phyloP scores from a whole-genome alignment of 495 filamentous ascomycete species.

The Penicillium parvum region DNA sequence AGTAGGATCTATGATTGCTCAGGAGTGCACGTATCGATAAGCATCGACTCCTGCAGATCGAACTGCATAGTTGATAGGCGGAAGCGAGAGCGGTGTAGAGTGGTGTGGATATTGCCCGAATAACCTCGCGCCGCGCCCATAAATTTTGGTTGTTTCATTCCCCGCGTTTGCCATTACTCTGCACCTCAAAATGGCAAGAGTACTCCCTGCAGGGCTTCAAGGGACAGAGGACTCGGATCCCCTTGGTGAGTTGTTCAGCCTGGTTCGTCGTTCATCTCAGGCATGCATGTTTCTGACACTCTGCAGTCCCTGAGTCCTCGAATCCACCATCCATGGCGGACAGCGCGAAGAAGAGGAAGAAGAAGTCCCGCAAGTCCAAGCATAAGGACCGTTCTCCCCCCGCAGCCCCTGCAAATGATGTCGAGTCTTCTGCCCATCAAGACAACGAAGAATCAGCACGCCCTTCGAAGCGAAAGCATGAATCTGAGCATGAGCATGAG shows the following conservation, averaged over 20 bases:
- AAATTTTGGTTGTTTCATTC: conserved; percentile 11
- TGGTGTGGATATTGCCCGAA: too few relatives aligned
- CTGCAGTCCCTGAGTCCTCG: not conserved
- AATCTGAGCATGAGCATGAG: conserved; percentile 10
- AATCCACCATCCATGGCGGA: not conserved
- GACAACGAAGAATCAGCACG: conserved; percentile 2
- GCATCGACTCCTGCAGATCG: too few relatives aligned
- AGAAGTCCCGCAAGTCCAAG: conserved; percentile 4
- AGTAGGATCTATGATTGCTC: too few relatives aligned
- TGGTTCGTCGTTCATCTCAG: too few relatives aligned
- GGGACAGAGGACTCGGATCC: not conserved
- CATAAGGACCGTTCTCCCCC: not conserved
- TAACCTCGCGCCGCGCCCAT: not conserved
- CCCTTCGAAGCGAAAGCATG: conserved; percentile 21
- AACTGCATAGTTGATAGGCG: too few relatives aligned
- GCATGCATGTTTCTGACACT: conserved; percentile 2
- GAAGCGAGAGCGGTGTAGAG: too few relatives aligned
- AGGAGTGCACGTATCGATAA: too few relatives aligned
- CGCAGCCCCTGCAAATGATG: not conserved
- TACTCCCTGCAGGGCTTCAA: too few relatives aligned
- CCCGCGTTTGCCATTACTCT: not conserved
- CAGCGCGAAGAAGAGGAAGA: conserved; percentile 11
- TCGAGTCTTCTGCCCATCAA: not conserved
- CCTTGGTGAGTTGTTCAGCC: not conserved
- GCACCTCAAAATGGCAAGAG: not conserved